Evolutionary conservation across 2,329 filamentous ascomycete genomes (phyloP), one percentile per base, ranked within the genome.

Genomic region (Gaeumannomyces tritici): DNA sequence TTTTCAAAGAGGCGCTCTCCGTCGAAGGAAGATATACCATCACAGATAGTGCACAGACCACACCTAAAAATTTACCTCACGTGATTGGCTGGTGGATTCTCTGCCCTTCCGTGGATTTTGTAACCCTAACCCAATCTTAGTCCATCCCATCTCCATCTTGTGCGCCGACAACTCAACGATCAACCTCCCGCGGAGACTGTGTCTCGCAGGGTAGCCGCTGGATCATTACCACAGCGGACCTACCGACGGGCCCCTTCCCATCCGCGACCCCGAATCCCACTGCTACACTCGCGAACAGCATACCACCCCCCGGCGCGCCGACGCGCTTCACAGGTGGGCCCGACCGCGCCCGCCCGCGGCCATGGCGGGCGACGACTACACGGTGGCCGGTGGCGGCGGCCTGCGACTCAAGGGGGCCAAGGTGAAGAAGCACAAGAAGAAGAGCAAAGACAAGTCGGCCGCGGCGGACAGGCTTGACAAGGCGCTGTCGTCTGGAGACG

Each of bases 351-450:
- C 7, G 35, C 21, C 2, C 28, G 26, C 28, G 66, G n/a, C 56
- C 57, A 92, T 92, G 89, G 83, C 87, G 28, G 82, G 85, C 62
- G 88, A 90, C 73, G 90, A 96, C 68, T 96, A 96, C 78, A 75
- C 81, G 65, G 75, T 80, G 63, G 82, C 83, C 64, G 82, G 85
- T 63, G 85, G 88, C 70, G 91, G 91, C 69, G 89, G 88, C 65
- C 83, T 97, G 42, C 93, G 91, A 72, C 83, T 97, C 64, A 97
- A 97, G 78, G 91, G 92, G 70, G 83, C 79, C 65, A 87, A 86
- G 70, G 78, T 84, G 33, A 73, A 82, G 65, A 87, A 84, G 70
- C 78, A 84, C 66, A 86, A 89, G 70, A 89, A 86, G 72, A 89
- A 87, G 74, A 83, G 85, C 74, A 84, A 79, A 69, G 79, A 78